Percentiles rank a stretch among this genome's conserved stretches.
Evolutionary conservation across 106 monocot genomes (phyloP).

Genomic region (Cymbidium sinense): DNA sequence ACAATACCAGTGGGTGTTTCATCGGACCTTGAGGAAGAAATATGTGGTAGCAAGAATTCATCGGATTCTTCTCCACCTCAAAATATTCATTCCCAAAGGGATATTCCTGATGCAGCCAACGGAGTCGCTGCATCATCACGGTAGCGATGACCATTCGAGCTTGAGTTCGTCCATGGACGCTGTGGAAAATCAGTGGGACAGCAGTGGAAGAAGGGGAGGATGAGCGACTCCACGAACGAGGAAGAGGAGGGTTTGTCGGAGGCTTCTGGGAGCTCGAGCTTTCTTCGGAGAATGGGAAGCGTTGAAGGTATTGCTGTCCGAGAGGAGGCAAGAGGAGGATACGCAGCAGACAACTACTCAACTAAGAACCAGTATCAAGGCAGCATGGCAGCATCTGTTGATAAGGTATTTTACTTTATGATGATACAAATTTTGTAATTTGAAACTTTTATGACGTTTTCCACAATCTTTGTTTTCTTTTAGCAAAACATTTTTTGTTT

Average conservation of each 20-base stretch:
- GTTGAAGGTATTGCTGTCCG: slow-evolving; percentile 2
- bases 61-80: slow-evolving; percentile 55
- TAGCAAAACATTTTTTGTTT: background rate
- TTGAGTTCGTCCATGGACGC: slow-evolving; percentile 55
- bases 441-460: background rate
- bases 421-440: background rate
- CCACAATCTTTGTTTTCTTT: background rate
- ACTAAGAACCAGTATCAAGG: background rate
- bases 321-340: slow-evolving; percentile 5
- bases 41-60: slow-evolving; percentile 32
- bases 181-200: slow-evolving; percentile 14
- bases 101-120: slow-evolving; percentile 6
- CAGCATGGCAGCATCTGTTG: background rate
- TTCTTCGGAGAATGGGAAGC: slow-evolving; percentile 15
- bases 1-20: slow-evolving; percentile 36
- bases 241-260: slow-evolving; percentile 46
- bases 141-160: slow-evolving; percentile 60
- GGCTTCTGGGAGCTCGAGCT: slow-evolving; percentile 50
- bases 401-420: background rate
- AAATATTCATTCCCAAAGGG: slow-evolving; percentile 14
- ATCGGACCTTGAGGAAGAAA: slow-evolving; percentile 54
- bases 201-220: slow-evolving; percentile 15
- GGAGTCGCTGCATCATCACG: slow-evolving; percentile 24
- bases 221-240: slow-evolving; percentile 34
- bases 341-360: slow-evolving; percentile 12